These are phyloP conservation scores for Actinomortierella wolfii DNA, from an alignment of 371 early-diverging fungal species.

Conservation along the genomic window DNA sequence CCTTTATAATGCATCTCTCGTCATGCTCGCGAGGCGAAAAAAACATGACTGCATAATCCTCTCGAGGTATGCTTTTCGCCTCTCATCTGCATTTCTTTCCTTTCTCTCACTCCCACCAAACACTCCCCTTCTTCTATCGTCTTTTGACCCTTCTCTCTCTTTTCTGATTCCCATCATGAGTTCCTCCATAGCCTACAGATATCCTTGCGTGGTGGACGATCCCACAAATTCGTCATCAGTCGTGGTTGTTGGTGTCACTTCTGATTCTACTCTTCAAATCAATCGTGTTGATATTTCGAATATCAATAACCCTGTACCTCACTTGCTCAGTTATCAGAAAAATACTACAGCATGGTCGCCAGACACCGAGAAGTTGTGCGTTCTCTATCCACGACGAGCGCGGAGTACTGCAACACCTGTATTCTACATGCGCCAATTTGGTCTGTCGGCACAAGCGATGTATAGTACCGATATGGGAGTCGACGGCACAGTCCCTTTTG, in stretches of 20 bases:
- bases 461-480: constrained; percentile 19
- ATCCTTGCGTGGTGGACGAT: constrained; percentile 20
- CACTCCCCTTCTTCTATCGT: no score
- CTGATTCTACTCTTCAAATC: constrained; percentile 16
- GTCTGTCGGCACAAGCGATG: constrained; percentile 16
- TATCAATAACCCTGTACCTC: constrained; percentile 24
- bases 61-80: no score
- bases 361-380: constrained; percentile 10
- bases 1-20: no score
- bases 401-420: constrained; percentile 10
- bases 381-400: constrained; percentile 10
- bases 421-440: constrained; percentile 22
- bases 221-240: neutral
- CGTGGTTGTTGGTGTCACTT: constrained; percentile 21
- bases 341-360: no score
- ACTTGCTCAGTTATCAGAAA: no score
- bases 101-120: no score
- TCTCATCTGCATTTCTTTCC: no score
- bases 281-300: constrained; percentile 19
- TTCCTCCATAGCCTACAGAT: constrained; percentile 1
- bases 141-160: neutral
- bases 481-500: constrained; percentile 15
- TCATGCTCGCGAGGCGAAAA: no score
- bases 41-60: no score
- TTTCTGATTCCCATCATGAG: no score